Percentiles rank a stretch among this genome's conserved stretches.
phyloP scores from a whole-genome alignment of 2,329 filamentous ascomycete species.

The Ophiostoma pallidulum region DNA sequence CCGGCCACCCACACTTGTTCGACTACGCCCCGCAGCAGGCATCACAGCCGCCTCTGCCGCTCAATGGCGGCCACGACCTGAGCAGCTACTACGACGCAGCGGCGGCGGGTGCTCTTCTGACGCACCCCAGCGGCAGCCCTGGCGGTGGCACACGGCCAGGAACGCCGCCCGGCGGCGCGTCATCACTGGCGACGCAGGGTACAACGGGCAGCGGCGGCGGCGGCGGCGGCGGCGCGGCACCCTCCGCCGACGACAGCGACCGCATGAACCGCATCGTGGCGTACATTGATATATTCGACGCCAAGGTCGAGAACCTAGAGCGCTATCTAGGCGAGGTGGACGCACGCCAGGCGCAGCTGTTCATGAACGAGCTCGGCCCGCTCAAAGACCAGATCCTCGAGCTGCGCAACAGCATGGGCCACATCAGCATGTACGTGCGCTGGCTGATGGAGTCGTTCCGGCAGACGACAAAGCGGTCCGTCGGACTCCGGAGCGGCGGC shows the following conservation, averaged over 20 bases:
- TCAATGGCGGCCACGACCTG: neutral
- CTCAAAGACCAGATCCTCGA: slow-evolving; percentile 55
- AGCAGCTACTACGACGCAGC: slow-evolving; percentile 1
- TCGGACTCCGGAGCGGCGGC: slow-evolving; percentile 6
- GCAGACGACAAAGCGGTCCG: slow-evolving; percentile 13
- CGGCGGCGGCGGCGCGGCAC: neutral
- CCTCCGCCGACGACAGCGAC: slow-evolving; percentile 15
- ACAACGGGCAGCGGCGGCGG: no score
- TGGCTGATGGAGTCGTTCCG: slow-evolving; percentile 38
- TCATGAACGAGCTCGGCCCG: slow-evolving; percentile 52
- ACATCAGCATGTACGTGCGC: slow-evolving; percentile 50
- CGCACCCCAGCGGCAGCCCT: neutral
- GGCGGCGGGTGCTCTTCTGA: neutral
- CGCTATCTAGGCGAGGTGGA: slow-evolving; percentile 49
- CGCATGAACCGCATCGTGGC: slow-evolving; percentile 33
- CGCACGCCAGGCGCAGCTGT: slow-evolving; percentile 49
- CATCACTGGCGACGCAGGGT: neutral
- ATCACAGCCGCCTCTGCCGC: neutral
- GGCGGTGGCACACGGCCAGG: neutral
- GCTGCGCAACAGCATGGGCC: slow-evolving; percentile 46
- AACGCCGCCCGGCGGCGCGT: neutral
- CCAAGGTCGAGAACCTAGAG: slow-evolving; percentile 47
- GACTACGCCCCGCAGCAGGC: neutral
- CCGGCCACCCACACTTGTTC: neutral
- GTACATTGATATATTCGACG: slow-evolving; percentile 43